Conservation (phyloP, 352 stramenopile genomes). For the Globisporangium spiculum region DNA sequence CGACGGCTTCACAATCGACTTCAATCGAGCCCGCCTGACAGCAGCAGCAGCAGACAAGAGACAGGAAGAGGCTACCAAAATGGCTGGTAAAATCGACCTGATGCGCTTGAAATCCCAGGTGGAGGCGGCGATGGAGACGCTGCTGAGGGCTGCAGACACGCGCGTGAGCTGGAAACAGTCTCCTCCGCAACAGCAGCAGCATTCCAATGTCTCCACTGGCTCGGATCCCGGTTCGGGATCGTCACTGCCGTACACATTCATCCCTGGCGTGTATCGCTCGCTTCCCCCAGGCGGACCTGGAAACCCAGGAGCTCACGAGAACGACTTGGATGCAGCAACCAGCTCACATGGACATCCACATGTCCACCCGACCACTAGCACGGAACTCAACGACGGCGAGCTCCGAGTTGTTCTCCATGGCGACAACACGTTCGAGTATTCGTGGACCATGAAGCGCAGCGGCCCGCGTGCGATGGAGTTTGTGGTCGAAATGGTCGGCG, state of each 20-base stretch:
- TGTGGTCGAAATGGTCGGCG: constrained; percentile 57
- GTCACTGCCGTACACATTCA: constrained; percentile 39
- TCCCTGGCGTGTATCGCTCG: constrained; percentile 57
- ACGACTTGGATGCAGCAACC: not conserved
- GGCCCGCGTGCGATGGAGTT: constrained; percentile 66
- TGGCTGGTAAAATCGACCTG: constrained; percentile 28
- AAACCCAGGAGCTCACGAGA: not conserved
- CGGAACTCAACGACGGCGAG: constrained; percentile 33
- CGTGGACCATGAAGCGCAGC: constrained; percentile 58
- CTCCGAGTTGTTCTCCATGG: constrained; percentile 58
- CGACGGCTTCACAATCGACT: not conserved
- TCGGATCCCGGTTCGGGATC: not conserved
- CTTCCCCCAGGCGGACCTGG: not conserved
- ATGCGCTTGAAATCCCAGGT: constrained; percentile 54
- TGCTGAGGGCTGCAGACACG: constrained; percentile 55
- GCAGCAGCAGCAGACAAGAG: not conserved
- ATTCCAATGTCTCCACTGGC: not conserved
- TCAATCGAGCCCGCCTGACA: too few species aligned
- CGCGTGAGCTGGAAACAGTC: constrained; percentile 58
- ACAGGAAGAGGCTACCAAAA: not conserved
- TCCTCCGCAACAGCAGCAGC: not conserved
- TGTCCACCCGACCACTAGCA: not conserved
- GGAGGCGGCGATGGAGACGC: constrained; percentile 51
- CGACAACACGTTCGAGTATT: constrained; percentile 82
- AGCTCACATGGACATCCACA: not conserved